Conservation (phyloP, 768 basidiomycete genomes). For the Leccinellum luteum region DNA sequence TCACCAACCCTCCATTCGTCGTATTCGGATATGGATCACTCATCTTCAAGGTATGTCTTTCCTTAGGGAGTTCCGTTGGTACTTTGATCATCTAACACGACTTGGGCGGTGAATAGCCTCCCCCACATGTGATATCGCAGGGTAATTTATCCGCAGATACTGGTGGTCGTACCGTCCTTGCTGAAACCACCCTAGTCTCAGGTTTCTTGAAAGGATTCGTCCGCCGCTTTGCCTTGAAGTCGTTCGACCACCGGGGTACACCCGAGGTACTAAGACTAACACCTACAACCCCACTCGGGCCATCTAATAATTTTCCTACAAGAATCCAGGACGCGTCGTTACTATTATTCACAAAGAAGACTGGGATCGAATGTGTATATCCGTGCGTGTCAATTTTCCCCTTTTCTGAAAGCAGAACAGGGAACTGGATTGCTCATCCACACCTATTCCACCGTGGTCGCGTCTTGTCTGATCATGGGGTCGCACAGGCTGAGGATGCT, state of each 20-base stretch:
- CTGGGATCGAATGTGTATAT: constrained; percentile 69
- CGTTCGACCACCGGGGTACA: constrained; percentile 90
- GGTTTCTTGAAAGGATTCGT: constrained; percentile 91
- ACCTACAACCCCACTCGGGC: constrained; percentile 60
- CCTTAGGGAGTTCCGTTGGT: not conserved
- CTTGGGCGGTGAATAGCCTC: constrained; percentile 50
- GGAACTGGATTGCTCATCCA: not conserved
- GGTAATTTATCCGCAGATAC: constrained; percentile 37
- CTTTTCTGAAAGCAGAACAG: not conserved
- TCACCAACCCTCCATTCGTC: constrained; percentile 43
- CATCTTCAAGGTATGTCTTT: constrained; percentile 70
- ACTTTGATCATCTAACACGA: not conserved
- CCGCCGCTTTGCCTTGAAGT: constrained; percentile 84
- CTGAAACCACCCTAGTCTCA: constrained; percentile 41
- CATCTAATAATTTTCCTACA: constrained; percentile 52
- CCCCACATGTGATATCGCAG: constrained; percentile 72
- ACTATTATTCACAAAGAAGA: constrained; percentile 86
- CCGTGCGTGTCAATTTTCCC: constrained; percentile 39
- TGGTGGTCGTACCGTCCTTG: not conserved
- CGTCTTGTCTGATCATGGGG: not conserved
- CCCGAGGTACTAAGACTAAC: constrained; percentile 52
- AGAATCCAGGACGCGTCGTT: constrained; percentile 86
- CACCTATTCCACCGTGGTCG: not conserved
- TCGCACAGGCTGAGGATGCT: constrained; percentile 20
- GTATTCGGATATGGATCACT: constrained; percentile 93